These are phyloP conservation scores for Alternaria brassicae DNA, from an alignment of 2,329 filamentous ascomycete species.

Conservation along the genomic window DNA sequence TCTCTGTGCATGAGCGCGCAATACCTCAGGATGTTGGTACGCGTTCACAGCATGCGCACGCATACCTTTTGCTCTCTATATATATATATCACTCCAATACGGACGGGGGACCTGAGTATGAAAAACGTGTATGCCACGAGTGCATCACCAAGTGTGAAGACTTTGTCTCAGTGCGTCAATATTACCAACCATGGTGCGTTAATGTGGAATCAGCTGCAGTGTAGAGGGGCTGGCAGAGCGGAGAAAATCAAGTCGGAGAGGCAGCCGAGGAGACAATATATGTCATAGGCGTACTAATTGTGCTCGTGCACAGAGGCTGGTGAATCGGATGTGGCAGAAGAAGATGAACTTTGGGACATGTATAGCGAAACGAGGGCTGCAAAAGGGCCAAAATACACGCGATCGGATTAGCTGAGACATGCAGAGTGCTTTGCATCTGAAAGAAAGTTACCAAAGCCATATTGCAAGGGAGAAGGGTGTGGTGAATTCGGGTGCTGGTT, in stretches of 20 bases:
- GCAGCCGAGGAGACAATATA: constrained; percentile 40
- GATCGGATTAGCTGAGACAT: constrained; percentile 4
- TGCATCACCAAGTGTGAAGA: constrained; percentile 20
- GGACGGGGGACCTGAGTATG: background rate
- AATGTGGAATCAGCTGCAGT: constrained; percentile 35
- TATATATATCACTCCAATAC: background rate
- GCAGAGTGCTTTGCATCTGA: constrained; percentile 2
- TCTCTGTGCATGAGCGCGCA: background rate
- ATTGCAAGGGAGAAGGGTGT: constrained; percentile 24
- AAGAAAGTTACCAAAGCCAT: constrained; percentile 7
- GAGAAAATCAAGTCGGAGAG: constrained; percentile 36
- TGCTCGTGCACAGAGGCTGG: constrained; percentile 41
- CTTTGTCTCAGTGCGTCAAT: constrained; percentile 27
- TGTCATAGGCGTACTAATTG: constrained; percentile 32
- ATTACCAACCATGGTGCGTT: constrained; percentile 34
- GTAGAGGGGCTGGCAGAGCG: constrained; percentile 47
- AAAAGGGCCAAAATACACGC: background rate
- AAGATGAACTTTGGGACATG: constrained; percentile 10
- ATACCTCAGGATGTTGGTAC: background rate
- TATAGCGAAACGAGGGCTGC: background rate
- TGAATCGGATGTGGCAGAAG: constrained; percentile 25
- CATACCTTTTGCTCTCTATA: background rate
- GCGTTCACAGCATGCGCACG: background rate
- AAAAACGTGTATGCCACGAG: constrained; percentile 14
- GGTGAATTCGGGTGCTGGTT: constrained; percentile 30